Evolutionary conservation across 1,139 yeast genomes (phyloP).

Genomic region (Kodamaea fungicola): DNA sequence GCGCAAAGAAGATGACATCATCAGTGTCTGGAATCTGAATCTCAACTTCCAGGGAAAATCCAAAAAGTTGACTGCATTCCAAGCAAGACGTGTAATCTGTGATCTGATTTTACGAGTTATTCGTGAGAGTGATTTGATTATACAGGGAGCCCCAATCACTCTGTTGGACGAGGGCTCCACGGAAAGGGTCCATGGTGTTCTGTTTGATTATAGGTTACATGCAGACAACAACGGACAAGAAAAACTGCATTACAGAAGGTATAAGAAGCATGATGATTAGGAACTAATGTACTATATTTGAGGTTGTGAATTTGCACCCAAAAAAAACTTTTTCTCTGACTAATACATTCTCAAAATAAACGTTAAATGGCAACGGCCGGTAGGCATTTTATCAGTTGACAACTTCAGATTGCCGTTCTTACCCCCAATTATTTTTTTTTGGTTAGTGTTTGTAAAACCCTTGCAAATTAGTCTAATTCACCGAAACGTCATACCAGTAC

Average conservation of each 20-base stretch:
- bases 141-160: constrained; percentile 30
- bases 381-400: too few relatives aligned
- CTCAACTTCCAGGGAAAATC: constrained; percentile 30
- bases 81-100: constrained; percentile 48
- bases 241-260: constrained; percentile 4
- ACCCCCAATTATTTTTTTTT: too few relatives aligned
- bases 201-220: constrained; percentile 46
- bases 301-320: too few relatives aligned
- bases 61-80: constrained; percentile 40
- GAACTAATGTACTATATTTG: too few relatives aligned
- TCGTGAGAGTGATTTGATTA: constrained; percentile 47
- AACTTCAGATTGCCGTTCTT: too few relatives aligned
- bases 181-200: constrained; percentile 44
- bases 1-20: constrained; percentile 47
- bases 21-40: constrained; percentile 55
- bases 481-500: too few relatives aligned
- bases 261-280: constrained; percentile 4
- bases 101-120: constrained; percentile 46
- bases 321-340: too few relatives aligned
- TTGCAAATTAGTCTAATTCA: too few relatives aligned
- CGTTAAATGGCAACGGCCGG: too few relatives aligned
- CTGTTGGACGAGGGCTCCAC: constrained; percentile 34
- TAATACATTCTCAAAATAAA: too few relatives aligned
- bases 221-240: constrained; percentile 25
- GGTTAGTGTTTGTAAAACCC: too few relatives aligned